These are phyloP conservation scores for Sporothrix globosa DNA, from an alignment of 2,329 filamentous ascomycete species.

Conservation along the genomic window DNA sequence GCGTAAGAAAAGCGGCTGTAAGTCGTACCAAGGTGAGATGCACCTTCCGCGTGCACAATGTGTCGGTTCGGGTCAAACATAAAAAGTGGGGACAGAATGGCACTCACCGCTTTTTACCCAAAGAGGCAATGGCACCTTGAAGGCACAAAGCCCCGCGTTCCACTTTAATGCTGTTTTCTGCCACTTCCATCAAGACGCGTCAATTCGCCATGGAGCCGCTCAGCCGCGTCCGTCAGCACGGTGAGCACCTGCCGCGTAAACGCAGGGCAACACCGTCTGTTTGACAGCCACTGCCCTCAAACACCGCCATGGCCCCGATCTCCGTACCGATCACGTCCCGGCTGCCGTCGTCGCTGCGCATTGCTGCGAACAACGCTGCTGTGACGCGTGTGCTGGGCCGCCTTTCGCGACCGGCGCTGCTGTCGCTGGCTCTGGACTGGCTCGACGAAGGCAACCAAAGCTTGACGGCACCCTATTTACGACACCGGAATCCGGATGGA, in stretches of 20 bases:
- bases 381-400: constrained; percentile 69
- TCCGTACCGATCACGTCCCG: constrained; percentile 72
- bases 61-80: neutral
- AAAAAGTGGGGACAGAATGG: neutral
- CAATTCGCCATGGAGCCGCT: neutral
- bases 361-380: constrained; percentile 66
- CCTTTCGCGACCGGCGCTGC: constrained; percentile 71
- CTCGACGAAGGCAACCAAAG: constrained; percentile 67
- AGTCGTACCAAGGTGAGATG: neutral
- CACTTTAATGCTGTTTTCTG: constrained; percentile 20
- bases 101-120: constrained; percentile 24
- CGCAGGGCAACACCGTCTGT: constrained; percentile 1
- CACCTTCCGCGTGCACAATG: neutral
- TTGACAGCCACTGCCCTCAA: neutral
- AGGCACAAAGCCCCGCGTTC: constrained; percentile 14
- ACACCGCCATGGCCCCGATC: constrained; percentile 54
- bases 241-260: constrained; percentile 7
- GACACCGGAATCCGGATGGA: constrained; percentile 31
- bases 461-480: constrained; percentile 63
- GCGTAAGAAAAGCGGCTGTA: neutral
- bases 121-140: neutral
- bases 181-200: constrained; percentile 16
- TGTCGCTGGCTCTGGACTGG: constrained; percentile 77
- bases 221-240: constrained; percentile 10
- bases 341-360: constrained; percentile 70